Evolutionary conservation across 129 eudicot genomes (phyloP), one percentile per base, ranked within the genome.

Genomic region (Lonicera japonica): DNA sequence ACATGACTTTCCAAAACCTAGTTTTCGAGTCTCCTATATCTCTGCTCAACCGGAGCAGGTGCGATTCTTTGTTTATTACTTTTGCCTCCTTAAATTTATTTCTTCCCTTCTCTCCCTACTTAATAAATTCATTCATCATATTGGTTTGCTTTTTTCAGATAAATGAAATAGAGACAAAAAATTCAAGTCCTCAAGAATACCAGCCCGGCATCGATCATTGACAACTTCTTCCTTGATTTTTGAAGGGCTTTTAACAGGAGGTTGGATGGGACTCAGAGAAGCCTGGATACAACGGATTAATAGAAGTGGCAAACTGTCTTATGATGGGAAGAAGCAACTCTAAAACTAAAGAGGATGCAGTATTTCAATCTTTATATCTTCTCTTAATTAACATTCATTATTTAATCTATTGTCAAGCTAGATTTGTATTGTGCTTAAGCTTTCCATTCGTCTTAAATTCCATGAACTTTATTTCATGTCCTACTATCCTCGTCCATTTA

Each of bases 191-290:
- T 20, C 71, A 2, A 1, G 36, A 85, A 40, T 84, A 90, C 78
- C 63, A 59, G 19, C 95, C 98, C 23, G 81, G 74, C 21, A 29
- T 73, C n/a, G n/a, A n/a, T n/a, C n/a, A 20, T 87, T n/a, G 96
- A 92, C 65, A 63, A 67, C 23, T 41, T 87, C 20, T 82, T 92
- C 64, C 81, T 92, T 64, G 71, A 78, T 12, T 43, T 43, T 10
- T 14, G 16, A 43, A 43, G 38, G 38, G 25, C 16, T 13, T 34
- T 29, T 21, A 10, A 17, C 75, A 91, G 98, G 99, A 92, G 68
- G 81, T 77, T 62, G 96, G 99, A 34, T 87, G 99, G 96, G 96
- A 92, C 61, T 92, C 99, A 2, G 83, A 85, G 63, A 92, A 82
- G 72, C 73, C 82, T 12, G 96, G 96, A 54, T 92, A 92, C 43